Conservation (phyloP, 2,329 filamentous ascomycete genomes). For the Hypoxylon sp. region DNA sequence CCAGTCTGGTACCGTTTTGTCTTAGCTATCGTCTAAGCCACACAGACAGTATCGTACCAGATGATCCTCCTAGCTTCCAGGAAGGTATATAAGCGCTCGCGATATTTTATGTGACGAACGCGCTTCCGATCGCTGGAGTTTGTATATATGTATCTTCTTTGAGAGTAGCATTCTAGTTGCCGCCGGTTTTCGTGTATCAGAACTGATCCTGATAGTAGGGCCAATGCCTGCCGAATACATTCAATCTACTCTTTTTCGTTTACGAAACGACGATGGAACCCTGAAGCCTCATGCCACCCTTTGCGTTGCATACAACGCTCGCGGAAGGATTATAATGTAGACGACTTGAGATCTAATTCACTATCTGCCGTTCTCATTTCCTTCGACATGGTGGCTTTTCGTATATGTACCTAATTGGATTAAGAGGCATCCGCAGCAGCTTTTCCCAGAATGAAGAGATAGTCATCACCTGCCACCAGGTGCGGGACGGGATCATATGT, state of each 20-base stretch:
- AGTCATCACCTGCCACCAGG: not conserved
- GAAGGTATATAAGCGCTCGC: no score
- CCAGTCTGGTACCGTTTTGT: not conserved
- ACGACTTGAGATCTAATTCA: not conserved
- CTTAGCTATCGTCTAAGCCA: constrained; percentile 3
- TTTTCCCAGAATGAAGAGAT: not conserved
- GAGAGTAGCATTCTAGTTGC: not conserved
- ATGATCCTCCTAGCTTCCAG: constrained; percentile 6
- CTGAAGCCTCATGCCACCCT: not conserved
- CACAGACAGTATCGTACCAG: not conserved
- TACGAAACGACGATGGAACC: not conserved
- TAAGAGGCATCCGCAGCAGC: not conserved
- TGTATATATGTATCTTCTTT: not conserved
- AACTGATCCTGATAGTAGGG: not conserved
- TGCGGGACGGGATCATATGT: not conserved
- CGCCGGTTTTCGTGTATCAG: not conserved
- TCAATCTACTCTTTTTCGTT: not conserved
- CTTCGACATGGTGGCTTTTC: not conserved
- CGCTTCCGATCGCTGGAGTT: not conserved
- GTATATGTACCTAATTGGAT: not conserved
- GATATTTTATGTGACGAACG: not conserved
- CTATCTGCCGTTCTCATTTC: not conserved
- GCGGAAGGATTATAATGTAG: not conserved
- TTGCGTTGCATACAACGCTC: not conserved
- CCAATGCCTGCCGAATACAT: not conserved